Evolutionary conservation across 257 asterid genomes (phyloP).

Genomic region (Linaria vulgaris): DNA sequence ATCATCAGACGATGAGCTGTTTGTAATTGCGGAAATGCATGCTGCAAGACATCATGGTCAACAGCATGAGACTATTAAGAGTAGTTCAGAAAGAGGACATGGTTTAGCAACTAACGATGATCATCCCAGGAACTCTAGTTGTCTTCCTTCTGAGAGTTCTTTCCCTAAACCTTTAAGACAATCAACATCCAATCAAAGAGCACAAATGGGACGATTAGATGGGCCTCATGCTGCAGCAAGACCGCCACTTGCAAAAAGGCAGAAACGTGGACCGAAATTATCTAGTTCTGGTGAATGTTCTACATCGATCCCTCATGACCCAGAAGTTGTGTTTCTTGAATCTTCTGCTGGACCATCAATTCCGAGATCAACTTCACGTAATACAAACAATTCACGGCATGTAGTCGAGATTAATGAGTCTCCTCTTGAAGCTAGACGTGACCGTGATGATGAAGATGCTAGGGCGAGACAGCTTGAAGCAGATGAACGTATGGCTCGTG

Average conservation of each 20-base stretch:
- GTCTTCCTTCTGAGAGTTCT: constrained; percentile 32
- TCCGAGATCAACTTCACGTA: constrained; percentile 28
- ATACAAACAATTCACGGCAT: constrained; percentile 29
- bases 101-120: constrained; percentile 24
- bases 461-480: constrained; percentile 78
- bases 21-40: constrained; percentile 27
- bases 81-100: constrained; percentile 41
- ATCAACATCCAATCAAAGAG: constrained; percentile 31
- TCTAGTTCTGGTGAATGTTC: constrained; percentile 53
- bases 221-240: constrained; percentile 37
- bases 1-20: constrained; percentile 29
- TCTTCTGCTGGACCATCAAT: constrained; percentile 40
- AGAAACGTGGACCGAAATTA: constrained; percentile 52
- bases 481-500: constrained; percentile 81
- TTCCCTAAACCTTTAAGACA: constrained; percentile 35
- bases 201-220: constrained; percentile 36
- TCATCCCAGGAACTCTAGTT: constrained; percentile 27
- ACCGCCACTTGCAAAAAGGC: constrained; percentile 45
- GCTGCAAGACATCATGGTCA: constrained; percentile 26
- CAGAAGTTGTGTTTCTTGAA: constrained; percentile 45
- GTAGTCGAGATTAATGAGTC: constrained; percentile 51
- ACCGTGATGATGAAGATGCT: constrained; percentile 38
- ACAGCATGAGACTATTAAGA: constrained; percentile 29
- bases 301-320: constrained; percentile 40
- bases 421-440: constrained; percentile 43